Evolutionary conservation across 306 rosid genomes (phyloP), one percentile per base, ranked within the genome.

Genomic region (Canavalia gladiata): DNA sequence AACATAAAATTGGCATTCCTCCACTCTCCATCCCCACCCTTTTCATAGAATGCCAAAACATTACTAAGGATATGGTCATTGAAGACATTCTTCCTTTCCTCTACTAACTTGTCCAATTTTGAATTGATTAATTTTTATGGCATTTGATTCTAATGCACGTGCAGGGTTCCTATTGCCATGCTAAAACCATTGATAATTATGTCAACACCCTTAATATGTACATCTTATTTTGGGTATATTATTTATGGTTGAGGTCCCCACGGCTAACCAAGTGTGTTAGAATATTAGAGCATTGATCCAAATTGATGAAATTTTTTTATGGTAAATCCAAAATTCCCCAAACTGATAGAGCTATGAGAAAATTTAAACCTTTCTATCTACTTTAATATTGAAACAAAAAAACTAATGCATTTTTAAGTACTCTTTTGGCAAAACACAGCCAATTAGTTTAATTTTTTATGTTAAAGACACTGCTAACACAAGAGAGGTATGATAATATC

Each of bases 221-320:
- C 30, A 66, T 63, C 76, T 50, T 43, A 51, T 81, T 86, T 73
- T 80, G 25, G 85, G 63, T 31, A 39, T 76, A 35, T 73, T 66
- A 64, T 83, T 80, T 74, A 86, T 77, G 55, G 34, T 39, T 87
- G 55, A 82, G 79, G 84, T 74, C 86, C 84, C 84, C 82, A 78
- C 51, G 1, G 34, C 46, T 73, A 65, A 51, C 29, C 12, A 5
- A 70, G 71, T 47, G n/a, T 55, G 70, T 54, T 68, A 76, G 9
- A 58, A 31, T 68, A 47, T n/a, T 28, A 59, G 18, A 68, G 2
- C 76, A 55, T 3, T 56, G 18, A 42, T 68, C 70, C 68, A 68
- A 55, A 68, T 12, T 55, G 33, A 37, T 29, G 13, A 31, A 52
- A 50, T 33, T n/a, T 30, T 45, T 63, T 47, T 4, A 35, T 77